Base-by-base conservation (phyloP, 1,284 basidiomycete species). In the Xerocomus alliaceus region DNA sequence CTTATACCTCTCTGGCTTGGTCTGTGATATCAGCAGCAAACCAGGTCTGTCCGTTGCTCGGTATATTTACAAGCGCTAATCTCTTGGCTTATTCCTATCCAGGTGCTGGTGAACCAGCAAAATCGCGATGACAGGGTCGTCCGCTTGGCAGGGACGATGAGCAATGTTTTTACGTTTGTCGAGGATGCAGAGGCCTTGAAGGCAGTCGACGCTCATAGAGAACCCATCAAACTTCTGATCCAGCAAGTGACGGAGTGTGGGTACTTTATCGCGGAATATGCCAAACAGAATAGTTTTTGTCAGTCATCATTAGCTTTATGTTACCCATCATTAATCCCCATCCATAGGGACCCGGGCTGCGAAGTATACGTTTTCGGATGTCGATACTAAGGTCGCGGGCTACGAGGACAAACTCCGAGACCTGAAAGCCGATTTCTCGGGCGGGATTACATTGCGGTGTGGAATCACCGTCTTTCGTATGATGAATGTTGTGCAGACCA, bases 181-280 rank as follows among this genome's bases (percentile, higher is more conserved):
- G 26, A 65, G 10, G 48, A 62, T 7, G 57, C 55, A 0, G 62
- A 60, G 3, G 9, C 49, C 6, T 54, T 68, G 61, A 70, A 54
- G 52, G 37, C 9, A 3, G 31, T 65, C 15, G 18, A 56, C 13
- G 46, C 49, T 1, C 64, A 71, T 18, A 44, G 3, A 8, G 29
- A 54, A 12, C n/a, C 46, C 9, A 52, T 71, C 26, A 65, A 4
- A 17, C 26, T 47, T 50, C 22, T 69, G 12, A 35, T 71, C 26
- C 65, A 62, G 20, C 71, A 73, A 11, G 58, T 73, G 31, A 69
- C 70, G n/a, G 71, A 71, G 47, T 69, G 70, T 37, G 68, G 66
- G 9, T 66, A 72, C 39, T 72, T 72, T 39, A 71, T 72, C 17
- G 13, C 58, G 2, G 67, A 73, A 41, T 70, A 71, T 7, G 52